Percentiles rank a stretch among this genome's conserved stretches.
Evolutionary conservation across 1,139 yeast genomes (phyloP).

Genomic region (Neolecta irregularis): DNA sequence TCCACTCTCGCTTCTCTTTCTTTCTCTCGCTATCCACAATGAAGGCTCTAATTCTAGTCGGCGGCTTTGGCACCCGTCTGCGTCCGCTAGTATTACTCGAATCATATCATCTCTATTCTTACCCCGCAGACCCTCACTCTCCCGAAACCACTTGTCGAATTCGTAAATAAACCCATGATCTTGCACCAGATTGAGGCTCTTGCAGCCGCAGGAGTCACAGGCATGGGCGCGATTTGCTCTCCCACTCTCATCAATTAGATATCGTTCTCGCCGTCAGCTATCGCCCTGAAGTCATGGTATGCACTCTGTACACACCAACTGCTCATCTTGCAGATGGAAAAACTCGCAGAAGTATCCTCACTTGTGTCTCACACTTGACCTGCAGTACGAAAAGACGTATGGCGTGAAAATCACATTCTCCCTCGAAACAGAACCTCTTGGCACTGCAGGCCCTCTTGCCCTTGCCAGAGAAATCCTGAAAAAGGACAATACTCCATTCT

Average conservation of each 20-base stretch:
- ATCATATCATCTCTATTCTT: neutral
- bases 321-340: constrained; percentile 15
- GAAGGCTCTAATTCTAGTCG: constrained; percentile 98
- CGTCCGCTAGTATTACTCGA: constrained; percentile 52
- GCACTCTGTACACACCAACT: constrained; percentile 79
- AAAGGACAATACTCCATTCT: constrained; percentile 93
- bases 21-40: constrained; percentile 27
- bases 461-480: constrained; percentile 86
- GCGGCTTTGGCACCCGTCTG: constrained; percentile 99
- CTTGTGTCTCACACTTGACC: neutral
- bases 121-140: constrained; percentile 54
- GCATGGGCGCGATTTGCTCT: neutral
- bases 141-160: constrained; percentile 94
- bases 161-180: constrained; percentile 36
- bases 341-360: neutral
- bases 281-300: constrained; percentile 98
- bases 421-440: constrained; percentile 97
- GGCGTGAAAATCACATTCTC: constrained; percentile 93
- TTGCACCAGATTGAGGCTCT: constrained; percentile 96
- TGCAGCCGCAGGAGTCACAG: constrained; percentile 93
- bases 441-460: constrained; percentile 98
- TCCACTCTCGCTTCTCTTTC: neutral
- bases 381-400: constrained; percentile 82
- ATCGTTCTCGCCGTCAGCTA: constrained; percentile 97
- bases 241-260: constrained; percentile 30